A percentile compares a stretch with the other conserved stretches of the same genome.
phyloP scores from a whole-genome alignment of 2,329 filamentous ascomycete genomes.

The Gliomastix tumulicola region DNA sequence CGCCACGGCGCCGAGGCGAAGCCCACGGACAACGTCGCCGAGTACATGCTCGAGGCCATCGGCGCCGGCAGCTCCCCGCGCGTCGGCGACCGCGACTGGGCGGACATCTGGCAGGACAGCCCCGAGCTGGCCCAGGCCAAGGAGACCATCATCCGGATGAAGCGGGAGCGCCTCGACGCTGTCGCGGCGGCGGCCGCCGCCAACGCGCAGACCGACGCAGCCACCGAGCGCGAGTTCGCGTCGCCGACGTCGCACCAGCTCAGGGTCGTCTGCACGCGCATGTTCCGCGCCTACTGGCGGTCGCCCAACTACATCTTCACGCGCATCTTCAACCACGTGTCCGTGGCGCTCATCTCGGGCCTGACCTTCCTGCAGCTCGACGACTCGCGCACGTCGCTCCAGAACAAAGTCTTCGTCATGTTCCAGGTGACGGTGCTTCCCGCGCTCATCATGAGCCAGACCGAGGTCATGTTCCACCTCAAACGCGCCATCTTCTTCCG shows the following conservation, averaged over 20 bases:
- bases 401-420: slow-evolving; percentile 83
- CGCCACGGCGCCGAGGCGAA: slow-evolving; percentile 53
- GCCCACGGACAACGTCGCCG: slow-evolving; percentile 52
- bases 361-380: slow-evolving; percentile 75
- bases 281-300: slow-evolving; percentile 75
- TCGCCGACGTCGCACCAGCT: slow-evolving; percentile 76
- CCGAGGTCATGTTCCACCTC: slow-evolving; percentile 74
- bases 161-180: slow-evolving; percentile 46
- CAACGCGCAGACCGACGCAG: slow-evolving; percentile 30
- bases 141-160: slow-evolving; percentile 59
- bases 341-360: slow-evolving; percentile 71
- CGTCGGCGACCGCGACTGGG: slow-evolving; percentile 71
- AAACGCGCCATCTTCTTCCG: slow-evolving; percentile 79
- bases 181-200: slow-evolving; percentile 16
- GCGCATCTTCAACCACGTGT: slow-evolving; percentile 75
- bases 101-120: slow-evolving; percentile 69
- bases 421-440: slow-evolving; percentile 86
- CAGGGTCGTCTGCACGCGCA: slow-evolving; percentile 64
- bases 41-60: slow-evolving; percentile 84
- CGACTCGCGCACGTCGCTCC: slow-evolving; percentile 66
- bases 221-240: slow-evolving; percentile 69
- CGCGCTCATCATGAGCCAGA: slow-evolving; percentile 74
- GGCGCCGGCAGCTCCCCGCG: slow-evolving; percentile 68
- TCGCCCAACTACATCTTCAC: slow-evolving; percentile 87
- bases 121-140: slow-evolving; percentile 63